phyloP scores from a whole-genome alignment of 495 filamentous ascomycete species.

The Penicillium cataractarum region DNA sequence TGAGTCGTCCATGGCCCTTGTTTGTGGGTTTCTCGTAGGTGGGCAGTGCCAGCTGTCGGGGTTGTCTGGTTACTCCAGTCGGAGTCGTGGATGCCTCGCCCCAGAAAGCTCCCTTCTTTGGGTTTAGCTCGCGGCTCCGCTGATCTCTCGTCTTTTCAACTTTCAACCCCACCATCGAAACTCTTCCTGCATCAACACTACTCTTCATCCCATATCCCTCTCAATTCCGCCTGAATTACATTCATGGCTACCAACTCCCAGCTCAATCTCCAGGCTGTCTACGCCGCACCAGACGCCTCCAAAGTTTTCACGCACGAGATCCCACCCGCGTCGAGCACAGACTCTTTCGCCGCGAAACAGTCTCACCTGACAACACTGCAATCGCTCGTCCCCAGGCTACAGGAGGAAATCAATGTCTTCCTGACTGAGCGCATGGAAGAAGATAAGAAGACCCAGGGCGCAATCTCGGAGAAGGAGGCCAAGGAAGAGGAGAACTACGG shows the following conservation, averaged over 20 bases:
- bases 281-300: constrained; percentile 54
- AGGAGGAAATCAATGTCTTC: constrained; percentile 78
- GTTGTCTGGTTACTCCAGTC: constrained; percentile 8
- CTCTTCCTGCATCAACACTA: background rate
- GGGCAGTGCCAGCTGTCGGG: constrained; percentile 3
- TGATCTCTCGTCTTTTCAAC: constrained; percentile 12
- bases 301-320: constrained; percentile 51
- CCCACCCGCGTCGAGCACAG: constrained; percentile 35
- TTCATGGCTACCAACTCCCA: constrained; percentile 13
- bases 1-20: constrained; percentile 22
- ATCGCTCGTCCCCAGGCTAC: constrained; percentile 59
- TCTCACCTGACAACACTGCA: constrained; percentile 70
- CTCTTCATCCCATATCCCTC: background rate
- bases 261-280: constrained; percentile 54
- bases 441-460: constrained; percentile 65
- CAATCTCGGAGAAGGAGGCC: constrained; percentile 57
- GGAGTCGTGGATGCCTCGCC: constrained; percentile 9
- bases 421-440: constrained; percentile 88
- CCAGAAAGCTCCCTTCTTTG: constrained; percentile 19
- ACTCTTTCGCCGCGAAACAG: constrained; percentile 55
- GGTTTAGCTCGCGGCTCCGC: constrained; percentile 20
- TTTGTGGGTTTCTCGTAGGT: constrained; percentile 7
- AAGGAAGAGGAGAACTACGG: constrained; percentile 87
- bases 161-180: constrained; percentile 3
- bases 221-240: constrained; percentile 2